A percentile compares a stretch with the other conserved stretches of the same genome.
Conservation (phyloP, 805 yeast genomes). For the Blastobotrys robertii region DNA sequence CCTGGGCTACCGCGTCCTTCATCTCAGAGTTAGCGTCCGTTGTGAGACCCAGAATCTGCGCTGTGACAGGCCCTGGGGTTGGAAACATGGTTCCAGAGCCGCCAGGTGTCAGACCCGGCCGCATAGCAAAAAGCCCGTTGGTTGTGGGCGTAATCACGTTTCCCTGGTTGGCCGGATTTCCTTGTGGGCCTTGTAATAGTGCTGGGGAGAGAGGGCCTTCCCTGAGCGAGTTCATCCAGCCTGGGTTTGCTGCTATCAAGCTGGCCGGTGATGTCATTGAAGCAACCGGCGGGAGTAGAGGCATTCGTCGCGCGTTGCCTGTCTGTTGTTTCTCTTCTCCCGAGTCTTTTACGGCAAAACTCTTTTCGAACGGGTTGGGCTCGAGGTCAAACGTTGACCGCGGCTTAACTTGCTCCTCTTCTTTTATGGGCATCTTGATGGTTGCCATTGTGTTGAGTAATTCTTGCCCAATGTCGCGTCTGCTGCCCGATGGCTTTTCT, state of each 20-base stretch:
- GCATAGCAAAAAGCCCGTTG: conserved; percentile 29
- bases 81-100: conserved; percentile 27
- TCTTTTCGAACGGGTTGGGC: conserved; percentile 91
- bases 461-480: no score
- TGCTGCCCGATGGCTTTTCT: no score
- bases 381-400: conserved; percentile 57
- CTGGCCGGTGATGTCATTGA: conserved; percentile 21
- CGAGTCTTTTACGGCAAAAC: conserved; percentile 59
- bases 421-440: background rate
- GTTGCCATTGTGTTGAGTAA: background rate
- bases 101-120: conserved; percentile 32
- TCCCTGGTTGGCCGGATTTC: conserved; percentile 6
- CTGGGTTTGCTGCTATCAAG: conserved; percentile 11
- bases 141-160: background rate
- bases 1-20: conserved; percentile 1
- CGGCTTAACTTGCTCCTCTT: background rate
- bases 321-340: conserved; percentile 4
- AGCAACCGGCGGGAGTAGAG: conserved; percentile 21
- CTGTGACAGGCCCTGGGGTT: conserved; percentile 28
- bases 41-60: conserved; percentile 29
- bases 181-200: conserved; percentile 27
- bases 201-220: conserved; percentile 31
- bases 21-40: background rate
- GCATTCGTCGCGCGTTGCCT: conserved; percentile 11
- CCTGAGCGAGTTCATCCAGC: conserved; percentile 20